Evolutionary conservation across 345 rosid species (phyloP).

Genomic region (Pistacia vera): DNA sequence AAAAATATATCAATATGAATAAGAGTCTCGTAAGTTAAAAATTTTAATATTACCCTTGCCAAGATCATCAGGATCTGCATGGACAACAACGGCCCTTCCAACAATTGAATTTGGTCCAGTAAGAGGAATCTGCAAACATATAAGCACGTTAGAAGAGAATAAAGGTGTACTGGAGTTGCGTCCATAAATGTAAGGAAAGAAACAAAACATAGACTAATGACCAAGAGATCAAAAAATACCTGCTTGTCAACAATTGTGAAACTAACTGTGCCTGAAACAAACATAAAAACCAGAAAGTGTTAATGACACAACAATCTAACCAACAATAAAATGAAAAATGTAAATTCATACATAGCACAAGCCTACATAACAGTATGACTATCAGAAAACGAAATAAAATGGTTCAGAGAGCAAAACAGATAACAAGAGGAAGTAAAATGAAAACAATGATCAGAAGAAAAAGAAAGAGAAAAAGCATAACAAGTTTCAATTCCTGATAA

Average conservation of each 20-base stretch:
- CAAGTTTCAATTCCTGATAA: too few species aligned
- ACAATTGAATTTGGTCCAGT: constrained; percentile 71
- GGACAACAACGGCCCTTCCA: constrained; percentile 96
- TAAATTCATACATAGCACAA: background rate
- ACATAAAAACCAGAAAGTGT: constrained; percentile 8
- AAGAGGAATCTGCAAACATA: constrained; percentile 68
- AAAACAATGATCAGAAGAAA: too few species aligned
- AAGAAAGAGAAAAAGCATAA: too few species aligned
- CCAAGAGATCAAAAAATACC: constrained; percentile 30
- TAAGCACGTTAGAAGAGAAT: background rate
- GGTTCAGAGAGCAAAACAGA: too few species aligned
- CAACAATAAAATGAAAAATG: background rate
- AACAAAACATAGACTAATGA: background rate
- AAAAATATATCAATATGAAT: background rate
- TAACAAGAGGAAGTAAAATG: background rate
- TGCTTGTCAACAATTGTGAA: constrained; percentile 66
- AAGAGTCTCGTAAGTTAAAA: background rate
- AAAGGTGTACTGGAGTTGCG: background rate
- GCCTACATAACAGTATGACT: background rate
- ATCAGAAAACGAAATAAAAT: background rate
- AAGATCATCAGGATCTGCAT: constrained; percentile 93
- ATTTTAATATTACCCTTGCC: constrained; percentile 71
- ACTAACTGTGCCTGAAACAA: constrained; percentile 60
- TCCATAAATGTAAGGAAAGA: background rate
- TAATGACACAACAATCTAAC: background rate